A percentile compares a stretch with the other conserved stretches of the same genome.
phyloP scores from a whole-genome alignment of 495 filamentous ascomycete species.

The Penicillium tannophilum region DNA sequence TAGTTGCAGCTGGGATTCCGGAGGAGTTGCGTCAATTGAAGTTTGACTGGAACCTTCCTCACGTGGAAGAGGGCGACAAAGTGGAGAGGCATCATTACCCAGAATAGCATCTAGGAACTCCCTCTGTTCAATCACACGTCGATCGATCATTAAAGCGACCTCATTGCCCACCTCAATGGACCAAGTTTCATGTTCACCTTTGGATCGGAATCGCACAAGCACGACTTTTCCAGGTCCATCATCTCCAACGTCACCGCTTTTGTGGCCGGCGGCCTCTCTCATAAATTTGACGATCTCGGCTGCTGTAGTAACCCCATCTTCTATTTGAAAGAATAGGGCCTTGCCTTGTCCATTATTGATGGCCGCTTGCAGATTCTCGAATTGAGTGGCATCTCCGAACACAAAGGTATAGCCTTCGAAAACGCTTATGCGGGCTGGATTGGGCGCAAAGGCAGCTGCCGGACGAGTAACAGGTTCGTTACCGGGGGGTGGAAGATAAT shows the following conservation, averaged over 20 bases:
- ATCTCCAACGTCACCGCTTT: conserved; percentile 63
- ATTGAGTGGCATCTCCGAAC: conserved; percentile 80
- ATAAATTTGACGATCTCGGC: conserved; percentile 80
- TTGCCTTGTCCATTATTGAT: conserved; percentile 85
- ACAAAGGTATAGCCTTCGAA: conserved; percentile 90
- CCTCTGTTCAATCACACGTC: conserved; percentile 83
- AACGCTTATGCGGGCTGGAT: conserved; percentile 63
- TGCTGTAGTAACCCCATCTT: conserved; percentile 66
- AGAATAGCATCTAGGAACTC: conserved; percentile 94
- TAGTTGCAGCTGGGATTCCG: background rate
- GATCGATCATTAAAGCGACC: conserved; percentile 70
- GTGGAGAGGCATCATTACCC: conserved; percentile 66
- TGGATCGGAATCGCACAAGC: conserved; percentile 73
- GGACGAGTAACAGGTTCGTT: conserved; percentile 71
- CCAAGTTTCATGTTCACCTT: conserved; percentile 67
- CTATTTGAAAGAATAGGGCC: conserved; percentile 63
- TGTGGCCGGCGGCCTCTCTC: conserved; percentile 70
- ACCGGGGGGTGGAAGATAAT: conserved; percentile 72
- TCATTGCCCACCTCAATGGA: conserved; percentile 64
- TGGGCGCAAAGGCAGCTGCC: conserved; percentile 66
- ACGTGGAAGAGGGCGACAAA: conserved; percentile 64
- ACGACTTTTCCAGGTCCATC: conserved; percentile 71
- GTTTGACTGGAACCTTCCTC: conserved; percentile 28
- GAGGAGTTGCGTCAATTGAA: conserved; percentile 5
- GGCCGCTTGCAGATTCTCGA: conserved; percentile 68